These are phyloP conservation scores for Vigna reflexopilosa DNA, from an alignment of 306 rosid species.

Conservation along the genomic window DNA sequence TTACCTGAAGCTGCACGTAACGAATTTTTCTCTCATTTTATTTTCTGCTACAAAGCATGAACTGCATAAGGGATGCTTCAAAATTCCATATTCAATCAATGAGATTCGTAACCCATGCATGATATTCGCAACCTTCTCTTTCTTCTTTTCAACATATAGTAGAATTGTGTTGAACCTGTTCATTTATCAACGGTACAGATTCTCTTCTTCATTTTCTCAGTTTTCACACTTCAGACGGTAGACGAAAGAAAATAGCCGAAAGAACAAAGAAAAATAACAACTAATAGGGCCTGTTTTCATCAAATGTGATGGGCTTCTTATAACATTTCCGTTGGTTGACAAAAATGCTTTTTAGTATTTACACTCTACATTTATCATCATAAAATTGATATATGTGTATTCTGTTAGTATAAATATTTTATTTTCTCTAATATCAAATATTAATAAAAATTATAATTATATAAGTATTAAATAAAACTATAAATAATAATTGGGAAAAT, in stretches of 20 bases:
- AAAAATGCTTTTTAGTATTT: no score
- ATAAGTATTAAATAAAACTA: no score
- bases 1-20: constrained; percentile 4
- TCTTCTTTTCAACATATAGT: not conserved
- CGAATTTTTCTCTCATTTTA: not conserved
- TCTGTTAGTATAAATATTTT: no score
- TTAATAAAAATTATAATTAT: no score
- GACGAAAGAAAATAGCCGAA: no score
- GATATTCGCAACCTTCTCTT: not conserved
- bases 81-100: constrained; percentile 1
- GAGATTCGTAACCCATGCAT: not conserved
- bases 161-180: not conserved
- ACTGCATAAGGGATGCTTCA: not conserved
- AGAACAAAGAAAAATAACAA: not conserved
- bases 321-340: no score
- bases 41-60: not conserved
- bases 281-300: not conserved
- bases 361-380: no score
- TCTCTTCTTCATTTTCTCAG: not conserved
- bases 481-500: no score
- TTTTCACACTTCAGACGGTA: not conserved
- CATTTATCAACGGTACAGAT: not conserved
- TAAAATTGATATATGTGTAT: no score
- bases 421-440: no score
- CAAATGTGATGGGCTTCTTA: not conserved